These are phyloP conservation scores for Metrosideros polymorpha DNA, from an alignment of 441 rosid genomes.

Conservation along the genomic window DNA sequence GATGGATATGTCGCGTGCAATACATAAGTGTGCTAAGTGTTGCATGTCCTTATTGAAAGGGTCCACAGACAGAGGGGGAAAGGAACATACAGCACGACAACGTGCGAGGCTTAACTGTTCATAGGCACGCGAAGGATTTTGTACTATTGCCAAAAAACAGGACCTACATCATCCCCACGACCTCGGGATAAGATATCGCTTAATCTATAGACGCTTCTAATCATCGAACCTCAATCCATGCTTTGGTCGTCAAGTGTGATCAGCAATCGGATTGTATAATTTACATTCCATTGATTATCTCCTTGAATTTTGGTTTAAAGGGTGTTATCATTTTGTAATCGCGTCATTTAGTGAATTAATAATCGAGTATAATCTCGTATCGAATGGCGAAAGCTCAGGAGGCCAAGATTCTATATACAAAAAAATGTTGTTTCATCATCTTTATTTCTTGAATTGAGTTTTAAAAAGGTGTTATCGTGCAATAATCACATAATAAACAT, in stretches of 20 bases:
- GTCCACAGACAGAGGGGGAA: not conserved
- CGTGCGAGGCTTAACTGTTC: not conserved
- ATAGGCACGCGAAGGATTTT: not conserved
- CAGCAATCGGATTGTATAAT: fast-evolving
- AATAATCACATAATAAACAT: not conserved
- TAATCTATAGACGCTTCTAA: not conserved
- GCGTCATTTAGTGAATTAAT: fast-evolving
- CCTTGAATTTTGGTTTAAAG: not conserved
- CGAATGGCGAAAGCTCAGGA: fast-evolving
- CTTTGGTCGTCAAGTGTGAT: too few species aligned
- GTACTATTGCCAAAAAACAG: not conserved
- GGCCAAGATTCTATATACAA: not conserved
- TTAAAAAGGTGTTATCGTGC: fast-evolving
- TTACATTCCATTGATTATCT: not conserved
- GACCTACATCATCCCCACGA: not conserved
- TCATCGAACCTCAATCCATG: not conserved
- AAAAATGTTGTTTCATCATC: fast-evolving
- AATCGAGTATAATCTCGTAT: not conserved
- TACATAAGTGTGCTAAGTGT: not conserved
- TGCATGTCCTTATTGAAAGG: not conserved
- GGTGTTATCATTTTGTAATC: not conserved
- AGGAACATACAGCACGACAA: not conserved
- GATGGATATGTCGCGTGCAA: not conserved
- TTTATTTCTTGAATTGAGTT: fast-evolving
- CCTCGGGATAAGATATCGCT: not conserved